phyloP scores from a whole-genome alignment of 2,329 filamentous ascomycete genomes.

The Exophiala oligosperma region DNA sequence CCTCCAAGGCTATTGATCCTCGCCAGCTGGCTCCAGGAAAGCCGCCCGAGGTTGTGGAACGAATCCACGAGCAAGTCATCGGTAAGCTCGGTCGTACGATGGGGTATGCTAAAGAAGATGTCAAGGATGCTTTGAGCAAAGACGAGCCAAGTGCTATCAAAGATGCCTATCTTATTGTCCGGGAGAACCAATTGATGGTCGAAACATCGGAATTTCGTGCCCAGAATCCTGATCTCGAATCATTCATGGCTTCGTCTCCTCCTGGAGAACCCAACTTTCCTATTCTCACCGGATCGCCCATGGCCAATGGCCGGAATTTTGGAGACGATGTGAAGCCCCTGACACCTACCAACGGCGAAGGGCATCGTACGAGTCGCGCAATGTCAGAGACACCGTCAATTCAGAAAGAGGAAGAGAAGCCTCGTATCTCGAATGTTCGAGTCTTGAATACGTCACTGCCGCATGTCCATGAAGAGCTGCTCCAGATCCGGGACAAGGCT shows the following conservation, averaged over 20 bases:
- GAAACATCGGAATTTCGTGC: slow-evolving; percentile 57
- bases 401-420: slow-evolving; percentile 40
- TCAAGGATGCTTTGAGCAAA: slow-evolving; percentile 87
- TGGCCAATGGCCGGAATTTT: slow-evolving; percentile 7
- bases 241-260: slow-evolving; percentile 58
- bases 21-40: slow-evolving; percentile 78
- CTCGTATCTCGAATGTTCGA: slow-evolving; percentile 80
- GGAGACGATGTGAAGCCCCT: slow-evolving; percentile 27
- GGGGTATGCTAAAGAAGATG: slow-evolving; percentile 93
- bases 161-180: slow-evolving; percentile 96
- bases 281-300: slow-evolving; percentile 15
- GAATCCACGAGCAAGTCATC: slow-evolving; percentile 87
- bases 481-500: slow-evolving; percentile 62
- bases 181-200: slow-evolving; percentile 92
- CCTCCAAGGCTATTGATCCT: slow-evolving; percentile 84
- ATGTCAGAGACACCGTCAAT: slow-evolving; percentile 27
- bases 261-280: slow-evolving; percentile 44
- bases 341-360: slow-evolving; percentile 20
- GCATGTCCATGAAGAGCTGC: slow-evolving; percentile 85
- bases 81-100: slow-evolving; percentile 97
- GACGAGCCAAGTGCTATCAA: slow-evolving; percentile 97
- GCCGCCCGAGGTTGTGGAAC: slow-evolving; percentile 76
- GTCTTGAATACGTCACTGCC: slow-evolving; percentile 90
- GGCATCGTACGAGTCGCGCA: slow-evolving; percentile 24
- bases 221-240: slow-evolving; percentile 45